Evolutionary conservation across 768 basidiomycete genomes (phyloP).

Genomic region (Tylopilus vinaceipallidus): DNA sequence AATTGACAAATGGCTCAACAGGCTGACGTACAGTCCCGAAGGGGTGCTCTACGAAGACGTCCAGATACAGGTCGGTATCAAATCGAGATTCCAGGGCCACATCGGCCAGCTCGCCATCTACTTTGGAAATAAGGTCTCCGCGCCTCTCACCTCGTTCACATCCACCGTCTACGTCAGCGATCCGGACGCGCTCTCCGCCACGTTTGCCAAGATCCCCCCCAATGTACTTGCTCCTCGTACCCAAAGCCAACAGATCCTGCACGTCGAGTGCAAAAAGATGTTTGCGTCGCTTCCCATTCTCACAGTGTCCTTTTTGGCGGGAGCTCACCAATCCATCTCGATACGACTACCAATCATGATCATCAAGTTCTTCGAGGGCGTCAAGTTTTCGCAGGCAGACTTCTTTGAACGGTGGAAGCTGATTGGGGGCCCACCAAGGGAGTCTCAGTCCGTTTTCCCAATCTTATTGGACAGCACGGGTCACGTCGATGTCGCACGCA

Average conservation of each 20-base stretch:
- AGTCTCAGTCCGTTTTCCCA: conserved; percentile 86
- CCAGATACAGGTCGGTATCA: conserved; percentile 93
- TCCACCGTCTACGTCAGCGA: conserved; percentile 74
- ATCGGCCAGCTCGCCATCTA: conserved; percentile 93
- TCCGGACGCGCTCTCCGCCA: conserved; percentile 71
- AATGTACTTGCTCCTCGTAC: conserved; percentile 76
- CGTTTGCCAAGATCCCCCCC: conserved; percentile 89
- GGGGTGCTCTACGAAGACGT: conserved; percentile 95
- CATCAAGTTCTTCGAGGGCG: conserved; percentile 92
- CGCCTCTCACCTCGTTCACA: conserved; percentile 88
- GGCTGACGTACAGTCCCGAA: conserved; percentile 73
- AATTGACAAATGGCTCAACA: conserved; percentile 87
- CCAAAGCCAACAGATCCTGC: conserved; percentile 90
- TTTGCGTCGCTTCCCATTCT: conserved; percentile 79
- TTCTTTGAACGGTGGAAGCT: conserved; percentile 99
- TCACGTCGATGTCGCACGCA: conserved; percentile 69
- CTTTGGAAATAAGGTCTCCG: conserved; percentile 92
- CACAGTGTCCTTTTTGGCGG: conserved; percentile 87
- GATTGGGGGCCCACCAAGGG: conserved; percentile 93
- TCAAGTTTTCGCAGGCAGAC: conserved; percentile 75
- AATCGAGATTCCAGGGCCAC: conserved; percentile 94
- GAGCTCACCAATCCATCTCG: conserved; percentile 83
- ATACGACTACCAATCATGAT: conserved; percentile 84
- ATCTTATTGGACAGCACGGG: conserved; percentile 65
- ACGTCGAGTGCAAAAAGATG: conserved; percentile 90